Conservation (phyloP, 202 grass and related monocot genomes). For the Schoenoplectus triqueter region DNA sequence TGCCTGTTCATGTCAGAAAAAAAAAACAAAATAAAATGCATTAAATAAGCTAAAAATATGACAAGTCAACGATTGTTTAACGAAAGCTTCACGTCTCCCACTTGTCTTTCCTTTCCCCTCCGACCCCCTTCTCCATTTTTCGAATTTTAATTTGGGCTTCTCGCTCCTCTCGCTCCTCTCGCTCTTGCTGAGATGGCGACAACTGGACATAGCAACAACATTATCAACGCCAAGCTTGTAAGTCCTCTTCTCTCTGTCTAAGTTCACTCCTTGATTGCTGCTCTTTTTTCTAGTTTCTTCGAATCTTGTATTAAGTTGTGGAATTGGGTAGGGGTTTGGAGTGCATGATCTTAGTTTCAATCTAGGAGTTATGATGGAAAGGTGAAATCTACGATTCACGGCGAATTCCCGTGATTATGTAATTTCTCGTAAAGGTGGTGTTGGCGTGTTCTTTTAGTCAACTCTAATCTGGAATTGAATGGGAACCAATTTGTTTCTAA, state of each 20-base stretch:
- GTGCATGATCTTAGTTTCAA: background rate
- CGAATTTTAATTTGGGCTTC: slow-evolving; percentile 6
- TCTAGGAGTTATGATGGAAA: slow-evolving; percentile 4
- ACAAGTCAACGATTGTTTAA: background rate
- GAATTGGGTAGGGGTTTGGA: background rate
- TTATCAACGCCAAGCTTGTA: slow-evolving; percentile 89
- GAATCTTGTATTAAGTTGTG: slow-evolving; percentile 9
- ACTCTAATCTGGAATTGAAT: background rate
- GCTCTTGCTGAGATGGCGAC: slow-evolving; percentile 48
- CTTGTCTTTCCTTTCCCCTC: background rate
- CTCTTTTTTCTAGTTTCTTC: background rate
- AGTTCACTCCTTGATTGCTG: background rate
- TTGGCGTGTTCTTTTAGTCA: background rate
- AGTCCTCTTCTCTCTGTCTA: slow-evolving; percentile 34
- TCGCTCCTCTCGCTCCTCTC: background rate
- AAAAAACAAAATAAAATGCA: background rate
- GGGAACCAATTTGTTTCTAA: background rate
- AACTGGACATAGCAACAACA: slow-evolving; percentile 55
- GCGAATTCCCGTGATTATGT: background rate
- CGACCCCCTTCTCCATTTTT: slow-evolving; percentile 28
- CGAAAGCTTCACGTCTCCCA: slow-evolving; percentile 22
- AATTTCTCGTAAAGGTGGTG: background rate
- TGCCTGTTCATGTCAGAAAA: background rate
- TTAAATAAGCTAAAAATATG: background rate
- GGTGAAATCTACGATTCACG: background rate